Percentiles rank a stretch among this genome's conserved stretches.
Conservation (phyloP, 2,329 filamentous ascomycete species). For the Torrubiellomyces zombiae region DNA sequence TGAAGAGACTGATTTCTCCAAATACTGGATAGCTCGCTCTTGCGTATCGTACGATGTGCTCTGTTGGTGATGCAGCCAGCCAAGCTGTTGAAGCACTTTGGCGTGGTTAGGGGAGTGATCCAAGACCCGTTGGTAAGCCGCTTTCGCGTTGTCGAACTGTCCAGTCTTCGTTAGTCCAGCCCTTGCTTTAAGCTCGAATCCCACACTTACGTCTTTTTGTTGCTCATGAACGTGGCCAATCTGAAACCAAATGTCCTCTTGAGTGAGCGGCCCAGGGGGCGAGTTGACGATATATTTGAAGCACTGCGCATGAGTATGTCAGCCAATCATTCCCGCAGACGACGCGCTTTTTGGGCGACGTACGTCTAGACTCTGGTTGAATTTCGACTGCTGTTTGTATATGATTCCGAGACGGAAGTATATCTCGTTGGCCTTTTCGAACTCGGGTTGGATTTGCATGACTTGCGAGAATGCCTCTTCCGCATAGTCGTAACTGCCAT, state of each 20-base stretch:
- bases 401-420: conserved; percentile 99
- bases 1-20: conserved; percentile 89
- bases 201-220: conserved; percentile 75
- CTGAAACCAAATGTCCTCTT: conserved; percentile 99
- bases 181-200: neutral
- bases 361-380: conserved; percentile 79
- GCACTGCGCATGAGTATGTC: conserved; percentile 42
- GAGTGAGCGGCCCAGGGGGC: conserved; percentile 78
- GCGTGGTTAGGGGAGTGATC: conserved; percentile 92
- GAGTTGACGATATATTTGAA: conserved; percentile 96
- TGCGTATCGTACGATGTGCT: conserved; percentile 83
- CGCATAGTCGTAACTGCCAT: conserved; percentile 89
- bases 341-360: too few relatives aligned
- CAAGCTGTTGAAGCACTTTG: conserved; percentile 93
- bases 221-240: conserved; percentile 98
- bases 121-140: conserved; percentile 80
- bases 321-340: neutral
- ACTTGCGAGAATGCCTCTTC: conserved; percentile 97
- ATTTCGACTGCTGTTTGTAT: conserved; percentile 97
- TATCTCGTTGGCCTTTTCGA: conserved; percentile 98
- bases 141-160: conserved; percentile 84
- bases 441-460: conserved; percentile 95
- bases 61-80: conserved; percentile 95
- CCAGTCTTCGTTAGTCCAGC: conserved; percentile 18
- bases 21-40: conserved; percentile 88